Evolutionary conservation across 495 filamentous ascomycete genomes (phyloP), one percentile per base, ranked within the genome.

Genomic region (Talaromyces trachyspermus): DNA sequence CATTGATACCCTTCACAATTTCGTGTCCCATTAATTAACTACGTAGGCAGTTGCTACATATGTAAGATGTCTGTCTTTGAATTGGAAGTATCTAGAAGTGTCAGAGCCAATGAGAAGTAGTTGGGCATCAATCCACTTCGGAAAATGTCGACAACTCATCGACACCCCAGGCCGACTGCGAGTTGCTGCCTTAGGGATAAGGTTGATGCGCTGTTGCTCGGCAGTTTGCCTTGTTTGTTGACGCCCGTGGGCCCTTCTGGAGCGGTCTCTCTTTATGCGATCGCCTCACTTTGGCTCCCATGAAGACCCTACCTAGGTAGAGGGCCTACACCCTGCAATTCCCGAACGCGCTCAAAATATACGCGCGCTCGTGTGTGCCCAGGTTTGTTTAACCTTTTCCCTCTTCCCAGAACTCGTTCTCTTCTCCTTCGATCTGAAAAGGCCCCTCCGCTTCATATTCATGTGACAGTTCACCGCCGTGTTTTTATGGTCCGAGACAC

Each of bases 1-100:
- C n/a, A 12, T 23, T 36, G 44, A 46, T 46, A 46, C 44, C 44
- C 44, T 22, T 26, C 19, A 7, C 9, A 25, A 11, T 19, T 15
- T 37, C 33, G 14, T 37, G 6, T 36, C 4, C 14, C 19, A 15
- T 12, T 37, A 7, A n/a, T 17, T 8, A n/a, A n/a, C n/a, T n/a
- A n/a, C n/a, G 33, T 15, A 6, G 33, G 33, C 33, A 37, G 14
- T 32, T 15, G 14, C 33, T 23, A 42, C 14, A 2, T 39, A 20
- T 32, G 37, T 12, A 18, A 9, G 23, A 30, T 9, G 17, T 39
- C 17, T 32, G 29, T 44, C 42, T 30, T 18, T n/a, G 11, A 44
- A 18, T 32, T 32, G 29, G 23, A 12, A 22, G 19, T 29, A 26
- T 18, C 24, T 19, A 11, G 12, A 12, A 12, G 19, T 29, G 15